These are phyloP conservation scores for Yarrowia deformans DNA, from an alignment of 805 yeast species.

Conservation along the genomic window DNA sequence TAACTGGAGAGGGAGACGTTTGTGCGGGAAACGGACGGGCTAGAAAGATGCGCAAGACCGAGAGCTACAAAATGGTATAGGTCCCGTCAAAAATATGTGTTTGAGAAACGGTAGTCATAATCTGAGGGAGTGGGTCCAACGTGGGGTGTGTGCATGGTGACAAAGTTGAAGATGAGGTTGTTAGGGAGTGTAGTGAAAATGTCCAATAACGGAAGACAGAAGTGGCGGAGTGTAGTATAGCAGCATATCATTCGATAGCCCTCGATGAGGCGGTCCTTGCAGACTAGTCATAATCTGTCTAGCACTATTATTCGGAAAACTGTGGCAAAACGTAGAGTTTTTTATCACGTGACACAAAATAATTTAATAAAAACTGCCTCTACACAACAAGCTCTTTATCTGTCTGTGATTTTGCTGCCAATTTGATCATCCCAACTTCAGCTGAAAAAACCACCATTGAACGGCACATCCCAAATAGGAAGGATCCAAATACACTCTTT, in stretches of 20 bases:
- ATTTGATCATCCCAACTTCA: not conserved
- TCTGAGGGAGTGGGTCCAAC: not conserved
- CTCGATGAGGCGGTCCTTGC: not conserved
- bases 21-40: not conserved
- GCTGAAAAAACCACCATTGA: not conserved
- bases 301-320: no score
- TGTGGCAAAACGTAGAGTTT: no score
- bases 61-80: constrained; percentile 2
- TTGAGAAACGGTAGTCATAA: not conserved
- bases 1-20: not conserved
- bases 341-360: no score
- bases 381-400: no score
- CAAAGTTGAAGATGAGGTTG: not conserved
- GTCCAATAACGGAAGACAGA: no score
- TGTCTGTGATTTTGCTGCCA: no score
- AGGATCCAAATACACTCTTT: constrained; percentile 12
- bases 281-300: not conserved
- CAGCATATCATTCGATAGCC: constrained; percentile 8
- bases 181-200: no score
- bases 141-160: no score
- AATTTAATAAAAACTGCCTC: no score
- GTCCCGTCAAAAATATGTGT: constrained; percentile 11
- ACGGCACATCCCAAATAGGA: constrained; percentile 15
- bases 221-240: no score
- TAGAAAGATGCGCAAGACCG: not conserved